These are phyloP conservation scores for Wickerhamomyces hampshirensis DNA, from an alignment of 805 yeast genomes.

Conservation along the genomic window DNA sequence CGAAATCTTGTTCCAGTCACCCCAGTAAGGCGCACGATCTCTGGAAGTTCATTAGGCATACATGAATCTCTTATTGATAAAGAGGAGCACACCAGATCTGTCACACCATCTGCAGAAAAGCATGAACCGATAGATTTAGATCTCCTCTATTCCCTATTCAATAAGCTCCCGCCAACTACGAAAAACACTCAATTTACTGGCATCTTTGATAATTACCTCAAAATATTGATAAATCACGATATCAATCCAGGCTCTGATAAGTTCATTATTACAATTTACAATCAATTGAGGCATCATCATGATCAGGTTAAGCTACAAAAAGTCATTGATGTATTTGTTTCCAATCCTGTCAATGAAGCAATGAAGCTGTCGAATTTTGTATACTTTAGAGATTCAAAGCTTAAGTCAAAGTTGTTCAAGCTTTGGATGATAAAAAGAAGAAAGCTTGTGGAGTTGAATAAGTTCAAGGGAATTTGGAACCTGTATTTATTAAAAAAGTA, in stretches of 20 bases:
- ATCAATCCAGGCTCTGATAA: conserved; percentile 14
- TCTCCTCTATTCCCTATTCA: conserved; percentile 7
- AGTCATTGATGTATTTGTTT: conserved; percentile 19
- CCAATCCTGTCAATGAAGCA: conserved; percentile 20
- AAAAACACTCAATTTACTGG: conserved; percentile 15
- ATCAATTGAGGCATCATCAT: conserved; percentile 12
- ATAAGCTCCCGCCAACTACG: conserved; percentile 6
- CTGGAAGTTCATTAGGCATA: conserved; percentile 22
- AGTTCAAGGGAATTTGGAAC: conserved; percentile 16
- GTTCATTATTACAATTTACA: conserved; percentile 21
- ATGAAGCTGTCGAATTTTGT: conserved; percentile 21
- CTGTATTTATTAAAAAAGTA: conserved; percentile 15
- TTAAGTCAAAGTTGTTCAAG: conserved; percentile 5
- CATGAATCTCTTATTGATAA: conserved; percentile 2
- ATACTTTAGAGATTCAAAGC: conserved; percentile 11
- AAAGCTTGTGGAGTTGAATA: conserved; percentile 12
- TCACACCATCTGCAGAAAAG: conserved; percentile 3
- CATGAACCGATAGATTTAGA: conserved; percentile 8
- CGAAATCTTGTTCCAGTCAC: conserved; percentile 10
- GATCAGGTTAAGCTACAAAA: conserved; percentile 9
- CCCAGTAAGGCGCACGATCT: conserved; percentile 18
- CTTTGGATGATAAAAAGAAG: conserved; percentile 20
- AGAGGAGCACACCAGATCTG: conserved; percentile 1
- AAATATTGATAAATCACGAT: conserved; percentile 12
- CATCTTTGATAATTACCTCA: conserved; percentile 14